Percentiles rank a stretch among this genome's conserved stretches.
Evolutionary conservation across 2,329 filamentous ascomycete species (phyloP).

Genomic region (Phyllosticta ampelicida): DNA sequence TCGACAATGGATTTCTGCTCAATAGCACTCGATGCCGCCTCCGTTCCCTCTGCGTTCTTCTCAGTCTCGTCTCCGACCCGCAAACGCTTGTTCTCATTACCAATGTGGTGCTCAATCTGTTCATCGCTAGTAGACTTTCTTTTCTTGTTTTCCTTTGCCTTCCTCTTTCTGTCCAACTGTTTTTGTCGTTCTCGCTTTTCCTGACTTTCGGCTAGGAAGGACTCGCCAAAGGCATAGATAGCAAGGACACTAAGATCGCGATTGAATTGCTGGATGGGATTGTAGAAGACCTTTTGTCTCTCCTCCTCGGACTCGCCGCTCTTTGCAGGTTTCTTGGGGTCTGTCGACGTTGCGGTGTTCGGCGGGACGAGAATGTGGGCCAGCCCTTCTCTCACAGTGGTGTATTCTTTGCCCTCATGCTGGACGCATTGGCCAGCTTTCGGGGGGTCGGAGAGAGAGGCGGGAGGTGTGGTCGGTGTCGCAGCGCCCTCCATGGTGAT

Average conservation of each 20-base stretch:
- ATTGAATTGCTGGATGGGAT: constrained; percentile 98
- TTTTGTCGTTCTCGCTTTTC: constrained; percentile 20
- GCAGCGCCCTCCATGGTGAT: not conserved
- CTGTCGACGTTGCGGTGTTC: constrained; percentile 37
- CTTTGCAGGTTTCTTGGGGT: constrained; percentile 30
- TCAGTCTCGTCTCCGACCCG: constrained; percentile 12
- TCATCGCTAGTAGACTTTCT: not conserved
- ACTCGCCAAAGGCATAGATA: constrained; percentile 78
- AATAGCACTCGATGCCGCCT: not conserved
- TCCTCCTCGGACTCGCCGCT: constrained; percentile 37
- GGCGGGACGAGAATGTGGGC: constrained; percentile 57
- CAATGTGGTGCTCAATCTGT: not conserved
- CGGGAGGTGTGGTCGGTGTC: not conserved
- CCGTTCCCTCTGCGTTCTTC: not conserved
- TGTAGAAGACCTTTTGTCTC: constrained; percentile 85
- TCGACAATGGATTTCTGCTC: constrained; percentile 13
- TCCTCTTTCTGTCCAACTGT: constrained; percentile 26
- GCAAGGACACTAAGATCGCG: constrained; percentile 87
- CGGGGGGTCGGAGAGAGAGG: constrained; percentile 20
- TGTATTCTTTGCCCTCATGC: constrained; percentile 45
- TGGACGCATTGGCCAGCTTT: constrained; percentile 22
- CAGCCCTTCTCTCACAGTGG: constrained; percentile 54
- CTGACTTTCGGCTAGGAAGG: constrained; percentile 41
- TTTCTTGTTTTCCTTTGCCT: constrained; percentile 18
- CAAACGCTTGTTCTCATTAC: constrained; percentile 17